Evolutionary conservation across 495 filamentous ascomycete species (phyloP).

Genomic region (Daldinia childiae): DNA sequence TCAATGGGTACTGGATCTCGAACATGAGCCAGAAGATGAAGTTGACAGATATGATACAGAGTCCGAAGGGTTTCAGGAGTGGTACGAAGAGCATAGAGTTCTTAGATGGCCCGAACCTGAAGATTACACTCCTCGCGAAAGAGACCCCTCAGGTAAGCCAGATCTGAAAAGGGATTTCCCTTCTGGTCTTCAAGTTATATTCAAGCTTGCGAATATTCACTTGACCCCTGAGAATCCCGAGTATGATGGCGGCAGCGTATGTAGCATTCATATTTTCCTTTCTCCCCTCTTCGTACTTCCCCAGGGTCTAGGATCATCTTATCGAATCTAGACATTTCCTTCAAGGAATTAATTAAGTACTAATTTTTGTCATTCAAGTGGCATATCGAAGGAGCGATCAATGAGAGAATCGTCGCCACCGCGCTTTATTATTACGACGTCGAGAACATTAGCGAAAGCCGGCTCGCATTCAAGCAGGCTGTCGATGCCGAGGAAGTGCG

Average conservation of each 20-base stretch:
- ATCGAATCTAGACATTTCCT: neutral
- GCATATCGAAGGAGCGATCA: constrained; percentile 65
- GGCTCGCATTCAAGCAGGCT: constrained; percentile 61
- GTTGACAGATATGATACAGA: no score
- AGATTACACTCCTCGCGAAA: constrained; percentile 12
- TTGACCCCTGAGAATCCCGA: constrained; percentile 65
- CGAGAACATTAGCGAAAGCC: constrained; percentile 67
- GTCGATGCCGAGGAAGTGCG: constrained; percentile 27
- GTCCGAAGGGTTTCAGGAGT: neutral
- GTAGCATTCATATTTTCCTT: neutral
- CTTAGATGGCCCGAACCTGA: constrained; percentile 39
- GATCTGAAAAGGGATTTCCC: constrained; percentile 27
- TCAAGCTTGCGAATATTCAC: constrained; percentile 70
- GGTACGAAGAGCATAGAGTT: constrained; percentile 17
- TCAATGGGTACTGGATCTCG: neutral
- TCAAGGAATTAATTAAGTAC: neutral
- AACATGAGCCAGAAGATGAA: constrained; percentile 20
- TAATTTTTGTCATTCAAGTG: constrained; percentile 15
- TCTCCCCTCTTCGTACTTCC: neutral
- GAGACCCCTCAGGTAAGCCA: neutral
- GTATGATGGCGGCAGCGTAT: constrained; percentile 43
- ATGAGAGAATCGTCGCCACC: constrained; percentile 67
- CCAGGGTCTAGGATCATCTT: no score
- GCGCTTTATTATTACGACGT: constrained; percentile 70
- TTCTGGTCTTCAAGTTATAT: constrained; percentile 65